Conservation (phyloP, 441 rosid genomes). For the Aleurites moluccanus region DNA sequence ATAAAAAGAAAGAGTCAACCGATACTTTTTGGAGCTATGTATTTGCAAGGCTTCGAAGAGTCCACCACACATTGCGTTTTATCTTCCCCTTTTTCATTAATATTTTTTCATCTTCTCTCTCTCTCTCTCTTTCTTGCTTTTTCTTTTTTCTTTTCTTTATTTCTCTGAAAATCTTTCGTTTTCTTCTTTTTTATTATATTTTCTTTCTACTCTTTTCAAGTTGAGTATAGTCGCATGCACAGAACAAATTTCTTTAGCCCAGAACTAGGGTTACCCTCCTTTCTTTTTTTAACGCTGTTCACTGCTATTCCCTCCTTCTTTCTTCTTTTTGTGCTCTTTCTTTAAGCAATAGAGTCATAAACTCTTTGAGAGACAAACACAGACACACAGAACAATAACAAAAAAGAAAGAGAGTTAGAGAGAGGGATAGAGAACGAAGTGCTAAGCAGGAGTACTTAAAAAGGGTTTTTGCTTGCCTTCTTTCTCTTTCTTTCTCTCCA, state of each 20-base stretch:
- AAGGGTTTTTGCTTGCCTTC: slow-evolving; percentile 37
- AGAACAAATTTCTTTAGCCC: neutral
- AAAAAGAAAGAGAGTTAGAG: slow-evolving; percentile 39
- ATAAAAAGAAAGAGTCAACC: slow-evolving; percentile 56
- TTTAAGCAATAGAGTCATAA: neutral
- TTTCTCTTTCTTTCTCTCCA: slow-evolving; percentile 56
- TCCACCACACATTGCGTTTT: slow-evolving; percentile 71
- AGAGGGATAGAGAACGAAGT: slow-evolving; percentile 77
- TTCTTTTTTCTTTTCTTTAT: neutral
- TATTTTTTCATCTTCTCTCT: neutral
- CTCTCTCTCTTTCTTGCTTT: neutral
- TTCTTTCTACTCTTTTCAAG: neutral
- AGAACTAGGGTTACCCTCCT: slow-evolving; percentile 43
- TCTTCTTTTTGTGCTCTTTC: neutral
- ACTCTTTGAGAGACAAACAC: slow-evolving; percentile 1
- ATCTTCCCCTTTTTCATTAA: slow-evolving; percentile 26
- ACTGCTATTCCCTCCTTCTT: no score
- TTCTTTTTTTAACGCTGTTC: neutral
- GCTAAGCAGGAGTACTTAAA: slow-evolving; percentile 30
- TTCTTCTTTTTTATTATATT: slow-evolving; percentile 8
- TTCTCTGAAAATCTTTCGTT: slow-evolving; percentile 17
- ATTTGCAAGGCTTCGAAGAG: slow-evolving; percentile 70
- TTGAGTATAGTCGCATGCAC: slow-evolving; percentile 44
- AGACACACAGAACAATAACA: no score
- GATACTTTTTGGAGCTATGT: slow-evolving; percentile 44